Base-by-base conservation (phyloP, 768 basidiomycete genomes). In the Suillus hirtellus region DNA sequence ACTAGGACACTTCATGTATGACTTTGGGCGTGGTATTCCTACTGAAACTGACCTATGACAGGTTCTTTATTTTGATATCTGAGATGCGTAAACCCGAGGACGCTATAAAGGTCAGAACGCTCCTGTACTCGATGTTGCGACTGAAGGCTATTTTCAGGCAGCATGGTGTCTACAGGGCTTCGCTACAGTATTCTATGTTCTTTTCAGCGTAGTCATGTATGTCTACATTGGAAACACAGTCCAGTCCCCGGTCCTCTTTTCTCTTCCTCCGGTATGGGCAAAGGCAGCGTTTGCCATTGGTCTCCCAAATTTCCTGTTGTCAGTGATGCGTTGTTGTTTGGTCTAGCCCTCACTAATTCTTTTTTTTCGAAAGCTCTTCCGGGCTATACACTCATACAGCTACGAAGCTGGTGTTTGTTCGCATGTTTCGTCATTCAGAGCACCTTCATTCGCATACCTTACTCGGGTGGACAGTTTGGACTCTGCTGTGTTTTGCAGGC, bases 31-130 rank as follows among this genome's bases (percentile, higher is more conserved):
- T n/a, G 35, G 11, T 19, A 15, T 60, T 46, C 27, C 21, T 56
- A 34, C 38, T 47, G 46, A 58, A 44, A 24, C 56, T 63, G 52
- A 67, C 43, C 19, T 55, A 1, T 21, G 34, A 34, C 46, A 84
- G 83, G 81, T 85, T 85, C 68, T 85, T 85, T 66, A 80, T 85
- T 46, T 68, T 85, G 24, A 84, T 84, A 37, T 85, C 84, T 15
- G 84, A 86, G 67, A 85, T 85, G 85, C 72, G 71, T 24, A 69
- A 66, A 34, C 83, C 85, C 1, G 69, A 79, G 65, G 84, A 85
- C 66, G 83, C 83, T 6, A 85, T 85, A 81, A 85, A 85, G 77
- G 84, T 83, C 61, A 21, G 15, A 42, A n/a, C 34, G 9, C 12
- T 10, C 9, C 21, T 50, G 19, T 49, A 4, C 7, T 44, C 35